Evolutionary conservation across 495 filamentous ascomycete species (phyloP).

Genomic region (Penicillium dipodomyicola): DNA sequence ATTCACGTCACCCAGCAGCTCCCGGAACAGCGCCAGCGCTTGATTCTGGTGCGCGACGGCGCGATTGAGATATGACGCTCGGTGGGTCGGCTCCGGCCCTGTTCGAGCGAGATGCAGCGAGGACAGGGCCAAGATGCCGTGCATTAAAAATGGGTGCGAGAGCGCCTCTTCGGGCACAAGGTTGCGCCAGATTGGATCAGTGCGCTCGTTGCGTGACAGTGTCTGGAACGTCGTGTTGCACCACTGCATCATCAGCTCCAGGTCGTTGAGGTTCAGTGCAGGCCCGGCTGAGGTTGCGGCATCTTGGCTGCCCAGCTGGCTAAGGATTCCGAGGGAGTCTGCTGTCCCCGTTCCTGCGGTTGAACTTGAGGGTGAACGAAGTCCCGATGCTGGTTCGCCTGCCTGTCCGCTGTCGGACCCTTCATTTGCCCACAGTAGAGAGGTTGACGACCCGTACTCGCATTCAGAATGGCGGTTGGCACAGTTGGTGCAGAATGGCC

Average conservation of each 20-base stretch:
- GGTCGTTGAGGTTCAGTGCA: slow-evolving; percentile 35
- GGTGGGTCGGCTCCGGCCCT: slow-evolving; percentile 20
- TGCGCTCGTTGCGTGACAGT: slow-evolving; percentile 32
- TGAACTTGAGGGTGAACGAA: slow-evolving; percentile 9
- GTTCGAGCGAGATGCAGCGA: slow-evolving; percentile 47
- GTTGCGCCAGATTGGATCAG: slow-evolving; percentile 43
- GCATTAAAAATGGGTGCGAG: slow-evolving; percentile 49
- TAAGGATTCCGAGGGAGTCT: slow-evolving; percentile 32
- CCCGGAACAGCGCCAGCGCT: slow-evolving; percentile 47
- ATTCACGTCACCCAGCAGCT: slow-evolving; percentile 39
- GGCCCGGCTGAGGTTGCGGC: slow-evolving; percentile 5
- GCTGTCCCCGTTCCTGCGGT: not conserved
- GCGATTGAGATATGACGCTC: slow-evolving; percentile 33
- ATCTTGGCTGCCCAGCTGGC: slow-evolving; percentile 21
- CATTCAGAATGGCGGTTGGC: slow-evolving; percentile 39
- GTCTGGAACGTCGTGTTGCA: slow-evolving; percentile 36
- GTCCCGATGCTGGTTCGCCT: slow-evolving; percentile 17
- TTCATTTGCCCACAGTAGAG: slow-evolving; percentile 42
- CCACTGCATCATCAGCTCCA: slow-evolving; percentile 49
- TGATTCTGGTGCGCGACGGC: slow-evolving; percentile 50
- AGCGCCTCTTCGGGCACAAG: slow-evolving; percentile 47
- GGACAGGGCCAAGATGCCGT: slow-evolving; percentile 50
- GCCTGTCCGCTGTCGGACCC: slow-evolving; percentile 27
- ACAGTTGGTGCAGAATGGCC: slow-evolving; percentile 41
- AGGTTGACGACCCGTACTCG: slow-evolving; percentile 39